Conservation (phyloP, 1,284 basidiomycete species). For the Moesziomyces antarcticus region DNA sequence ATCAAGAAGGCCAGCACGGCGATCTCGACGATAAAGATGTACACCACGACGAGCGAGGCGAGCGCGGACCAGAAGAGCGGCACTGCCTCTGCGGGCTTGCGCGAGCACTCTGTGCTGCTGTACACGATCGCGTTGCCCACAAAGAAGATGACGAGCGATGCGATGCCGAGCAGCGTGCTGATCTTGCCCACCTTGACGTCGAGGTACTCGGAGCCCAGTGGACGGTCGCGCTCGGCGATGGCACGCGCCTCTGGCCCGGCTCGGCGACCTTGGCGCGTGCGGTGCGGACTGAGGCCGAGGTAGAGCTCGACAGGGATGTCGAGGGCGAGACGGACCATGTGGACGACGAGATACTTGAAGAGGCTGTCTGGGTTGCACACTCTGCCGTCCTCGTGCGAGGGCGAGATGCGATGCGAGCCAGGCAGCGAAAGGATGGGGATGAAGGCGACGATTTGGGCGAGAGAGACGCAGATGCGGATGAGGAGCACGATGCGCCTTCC, state of each 20-base stretch:
- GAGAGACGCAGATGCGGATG: conserved; percentile 22
- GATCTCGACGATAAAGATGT: conserved; percentile 57
- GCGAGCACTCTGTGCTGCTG: conserved; percentile 51
- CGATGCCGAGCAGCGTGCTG: conserved; percentile 50
- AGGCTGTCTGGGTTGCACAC: conserved; percentile 51
- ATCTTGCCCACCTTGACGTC: conserved; percentile 47
- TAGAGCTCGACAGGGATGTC: conserved; percentile 56
- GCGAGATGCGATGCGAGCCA: conserved; percentile 23
- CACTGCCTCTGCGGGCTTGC: conserved; percentile 45
- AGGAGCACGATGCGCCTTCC: conserved; percentile 39
- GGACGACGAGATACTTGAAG: conserved; percentile 56
- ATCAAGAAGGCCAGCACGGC: conserved; percentile 48
- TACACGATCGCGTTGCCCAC: conserved; percentile 61
- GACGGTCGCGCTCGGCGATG: conserved; percentile 45
- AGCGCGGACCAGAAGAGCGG: conserved; percentile 55
- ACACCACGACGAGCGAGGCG: conserved; percentile 48
- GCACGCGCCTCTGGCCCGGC: conserved; percentile 40
- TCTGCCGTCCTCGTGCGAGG: conserved; percentile 17
- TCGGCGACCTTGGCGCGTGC: conserved; percentile 39
- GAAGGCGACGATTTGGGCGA: conserved; percentile 45
- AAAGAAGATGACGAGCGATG: conserved; percentile 52
- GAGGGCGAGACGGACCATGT: conserved; percentile 47
- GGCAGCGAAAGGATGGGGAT: conserved; percentile 35
- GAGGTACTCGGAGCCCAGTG: conserved; percentile 45
- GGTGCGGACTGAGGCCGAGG: conserved; percentile 55